Percentiles rank a stretch among this genome's conserved stretches.
Conservation (phyloP, 139 green algal species). For the Deuterostichococcus epilithicus region DNA sequence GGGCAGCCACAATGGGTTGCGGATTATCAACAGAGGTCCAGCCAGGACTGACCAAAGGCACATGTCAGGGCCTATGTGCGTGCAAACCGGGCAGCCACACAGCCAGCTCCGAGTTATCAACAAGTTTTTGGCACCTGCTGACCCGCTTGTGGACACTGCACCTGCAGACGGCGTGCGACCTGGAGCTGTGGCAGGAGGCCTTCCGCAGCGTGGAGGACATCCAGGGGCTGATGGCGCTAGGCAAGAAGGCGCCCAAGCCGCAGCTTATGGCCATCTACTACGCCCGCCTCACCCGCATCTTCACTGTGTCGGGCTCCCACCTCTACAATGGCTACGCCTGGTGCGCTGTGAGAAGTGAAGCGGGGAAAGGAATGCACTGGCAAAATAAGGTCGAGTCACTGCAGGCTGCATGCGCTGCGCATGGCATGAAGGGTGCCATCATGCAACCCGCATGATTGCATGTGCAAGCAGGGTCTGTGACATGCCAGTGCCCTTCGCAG, state of each 20-base stretch:
- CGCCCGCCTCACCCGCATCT: slow-evolving; percentile 88
- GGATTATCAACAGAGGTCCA: no score
- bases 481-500: no score
- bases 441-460: no score
- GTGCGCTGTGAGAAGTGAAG: slow-evolving; percentile 25
- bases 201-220: slow-evolving; percentile 99
- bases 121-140: neutral
- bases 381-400: no score
- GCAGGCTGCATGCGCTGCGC: no score
- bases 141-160: neutral
- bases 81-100: no score
- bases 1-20: no score
- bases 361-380: no score
- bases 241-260: slow-evolving; percentile 84
- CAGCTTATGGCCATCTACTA: slow-evolving; percentile 97
- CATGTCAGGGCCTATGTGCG: no score
- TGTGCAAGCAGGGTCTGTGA: no score
- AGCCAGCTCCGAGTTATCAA: neutral
- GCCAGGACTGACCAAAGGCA: neutral
- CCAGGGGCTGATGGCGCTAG: slow-evolving; percentile 81
- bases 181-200: slow-evolving; percentile 98
- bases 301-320: slow-evolving; percentile 75
- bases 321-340: slow-evolving; percentile 95
- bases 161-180: slow-evolving; percentile 73
- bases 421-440: no score